A percentile compares a stretch with the other conserved stretches of the same genome.
Conservation (phyloP, 2,329 filamentous ascomycete genomes). For the Thielaviopsis euricoi region DNA sequence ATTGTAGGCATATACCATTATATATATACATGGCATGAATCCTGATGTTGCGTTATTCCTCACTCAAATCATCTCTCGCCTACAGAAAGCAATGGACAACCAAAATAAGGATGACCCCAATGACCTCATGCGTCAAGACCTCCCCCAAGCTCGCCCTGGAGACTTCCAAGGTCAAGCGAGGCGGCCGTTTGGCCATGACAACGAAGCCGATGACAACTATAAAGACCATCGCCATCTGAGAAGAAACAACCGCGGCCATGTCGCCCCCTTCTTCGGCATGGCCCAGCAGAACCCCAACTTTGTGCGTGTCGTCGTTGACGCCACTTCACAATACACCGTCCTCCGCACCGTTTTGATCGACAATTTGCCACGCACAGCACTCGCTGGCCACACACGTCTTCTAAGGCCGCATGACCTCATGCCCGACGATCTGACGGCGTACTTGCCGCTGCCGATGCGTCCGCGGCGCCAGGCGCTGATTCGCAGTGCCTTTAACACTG, state of each 20-base stretch:
- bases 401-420: neutral
- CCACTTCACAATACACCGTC: neutral
- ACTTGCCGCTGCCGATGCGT: neutral
- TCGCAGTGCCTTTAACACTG: neutral
- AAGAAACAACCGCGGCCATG: neutral
- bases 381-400: neutral
- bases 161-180: too few relatives aligned
- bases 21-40: too few relatives aligned
- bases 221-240: too few relatives aligned
- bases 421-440: neutral
- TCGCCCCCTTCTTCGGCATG: neutral
- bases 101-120: too few relatives aligned
- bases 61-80: too few relatives aligned
- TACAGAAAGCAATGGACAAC: too few relatives aligned
- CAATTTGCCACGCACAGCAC: constrained; percentile 1
- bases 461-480: neutral
- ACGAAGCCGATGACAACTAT: too few relatives aligned
- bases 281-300: neutral
- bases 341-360: neutral
- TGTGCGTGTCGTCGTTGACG: neutral
- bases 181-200: neutral
- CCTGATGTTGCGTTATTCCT: too few relatives aligned
- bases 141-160: too few relatives aligned
- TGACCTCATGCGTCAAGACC: too few relatives aligned
- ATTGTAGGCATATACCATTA: too few relatives aligned